phyloP scores from a whole-genome alignment of 2,329 filamentous ascomycete species.

The Trichoderma harzianum region DNA sequence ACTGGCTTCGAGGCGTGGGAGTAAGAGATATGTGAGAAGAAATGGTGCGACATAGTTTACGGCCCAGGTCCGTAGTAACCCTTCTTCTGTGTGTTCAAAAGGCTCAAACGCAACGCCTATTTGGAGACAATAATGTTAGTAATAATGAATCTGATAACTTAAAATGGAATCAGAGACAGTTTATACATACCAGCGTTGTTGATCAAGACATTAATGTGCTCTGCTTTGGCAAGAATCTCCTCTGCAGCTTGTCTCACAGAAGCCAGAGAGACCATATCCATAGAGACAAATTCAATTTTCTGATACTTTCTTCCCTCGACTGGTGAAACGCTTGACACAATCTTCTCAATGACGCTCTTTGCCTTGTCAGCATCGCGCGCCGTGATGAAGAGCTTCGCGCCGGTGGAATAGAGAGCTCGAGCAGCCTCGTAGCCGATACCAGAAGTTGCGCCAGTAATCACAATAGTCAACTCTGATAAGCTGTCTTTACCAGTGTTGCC shows the following conservation, averaged over 20 bases:
- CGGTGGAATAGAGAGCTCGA: neutral
- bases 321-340: neutral
- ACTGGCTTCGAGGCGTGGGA: neutral
- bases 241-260: neutral
- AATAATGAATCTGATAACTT: too few species aligned
- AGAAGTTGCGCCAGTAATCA: neutral
- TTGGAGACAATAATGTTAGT: neutral
- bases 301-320: neutral
- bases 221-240: neutral
- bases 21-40: neutral
- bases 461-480: neutral
- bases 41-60: neutral
- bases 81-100: neutral
- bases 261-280: neutral
- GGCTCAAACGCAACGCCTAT: neutral
- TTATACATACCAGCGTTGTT: neutral
- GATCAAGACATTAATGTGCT: neutral
- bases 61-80: neutral
- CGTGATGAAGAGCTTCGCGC: neutral
- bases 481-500: neutral
- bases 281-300: neutral
- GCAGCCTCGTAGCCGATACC: neutral
- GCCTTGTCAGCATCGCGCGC: neutral
- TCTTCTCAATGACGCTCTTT: neutral
- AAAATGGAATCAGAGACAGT: neutral